Conservation (phyloP, 139 green algal genomes). For the Coccomyxa sp. region DNA sequence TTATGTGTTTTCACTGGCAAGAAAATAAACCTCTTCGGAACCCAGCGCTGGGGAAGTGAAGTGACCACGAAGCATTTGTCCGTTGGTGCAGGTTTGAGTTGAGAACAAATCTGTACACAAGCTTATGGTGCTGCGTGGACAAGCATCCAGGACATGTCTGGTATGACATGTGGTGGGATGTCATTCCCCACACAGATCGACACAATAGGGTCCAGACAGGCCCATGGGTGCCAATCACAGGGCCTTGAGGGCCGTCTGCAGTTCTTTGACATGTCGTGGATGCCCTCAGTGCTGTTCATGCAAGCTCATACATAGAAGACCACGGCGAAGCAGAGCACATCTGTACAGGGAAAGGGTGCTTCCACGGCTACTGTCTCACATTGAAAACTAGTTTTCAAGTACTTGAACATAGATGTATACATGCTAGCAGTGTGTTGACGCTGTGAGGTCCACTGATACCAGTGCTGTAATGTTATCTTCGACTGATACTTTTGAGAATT, state of each 20-base stretch:
- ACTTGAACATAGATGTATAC: no score
- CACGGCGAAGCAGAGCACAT: no score
- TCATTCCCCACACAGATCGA: slow-evolving; percentile 59
- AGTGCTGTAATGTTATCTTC: no score
- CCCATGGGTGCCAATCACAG: slow-evolving; percentile 47
- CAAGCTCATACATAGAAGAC: no score
- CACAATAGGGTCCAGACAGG: slow-evolving; percentile 43
- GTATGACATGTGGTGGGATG: slow-evolving; percentile 82
- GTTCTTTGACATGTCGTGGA: no score
- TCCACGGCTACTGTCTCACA: no score
- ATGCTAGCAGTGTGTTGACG: no score
- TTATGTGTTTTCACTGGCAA: neutral
- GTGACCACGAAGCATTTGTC: neutral
- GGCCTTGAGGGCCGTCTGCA: slow-evolving; percentile 38
- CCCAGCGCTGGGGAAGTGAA: neutral
- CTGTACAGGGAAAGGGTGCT: no score
- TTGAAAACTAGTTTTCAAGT: no score
- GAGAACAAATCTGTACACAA: slow-evolving; percentile 53
- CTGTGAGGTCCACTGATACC: no score
- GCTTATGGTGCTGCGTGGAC: slow-evolving; percentile 90
- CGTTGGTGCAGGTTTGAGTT: slow-evolving; percentile 45
- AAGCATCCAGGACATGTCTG: slow-evolving; percentile 84
- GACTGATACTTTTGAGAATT: no score
- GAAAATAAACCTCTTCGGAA: neutral
- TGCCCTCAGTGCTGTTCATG: no score